phyloP scores from a whole-genome alignment of 2,329 filamentous ascomycete species.

The Epichloe hybrida region DNA sequence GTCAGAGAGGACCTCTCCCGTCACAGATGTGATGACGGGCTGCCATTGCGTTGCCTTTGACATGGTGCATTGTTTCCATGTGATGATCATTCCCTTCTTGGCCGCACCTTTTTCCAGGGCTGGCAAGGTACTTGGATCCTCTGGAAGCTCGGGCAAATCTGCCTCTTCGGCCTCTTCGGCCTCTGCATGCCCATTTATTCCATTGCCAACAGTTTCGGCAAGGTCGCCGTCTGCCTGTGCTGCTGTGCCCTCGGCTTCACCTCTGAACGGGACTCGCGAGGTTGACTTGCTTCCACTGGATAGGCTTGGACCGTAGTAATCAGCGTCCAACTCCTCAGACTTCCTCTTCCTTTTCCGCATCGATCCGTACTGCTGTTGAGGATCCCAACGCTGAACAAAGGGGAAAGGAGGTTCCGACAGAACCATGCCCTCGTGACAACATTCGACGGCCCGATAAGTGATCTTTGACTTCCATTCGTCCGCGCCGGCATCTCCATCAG shows the following conservation, averaged over 20 bases:
- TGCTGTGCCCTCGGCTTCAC: not conserved
- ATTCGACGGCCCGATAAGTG: constrained; percentile 68
- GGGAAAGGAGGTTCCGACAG: constrained; percentile 75
- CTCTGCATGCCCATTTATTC: not conserved
- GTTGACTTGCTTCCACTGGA: not conserved
- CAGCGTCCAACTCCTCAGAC: constrained; percentile 21
- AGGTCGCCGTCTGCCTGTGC: not conserved
- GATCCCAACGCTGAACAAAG: constrained; percentile 81
- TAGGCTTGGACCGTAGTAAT: constrained; percentile 18
- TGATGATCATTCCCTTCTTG: constrained; percentile 48
- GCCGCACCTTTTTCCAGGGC: constrained; percentile 33
- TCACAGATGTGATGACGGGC: constrained; percentile 49
- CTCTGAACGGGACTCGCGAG: constrained; percentile 4
- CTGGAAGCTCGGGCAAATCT: constrained; percentile 51
- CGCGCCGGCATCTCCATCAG: constrained; percentile 26
- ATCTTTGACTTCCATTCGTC: constrained; percentile 65
- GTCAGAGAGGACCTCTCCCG: constrained; percentile 49
- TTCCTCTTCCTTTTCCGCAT: constrained; percentile 37
- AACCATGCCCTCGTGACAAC: constrained; percentile 53
- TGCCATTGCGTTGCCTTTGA: constrained; percentile 52
- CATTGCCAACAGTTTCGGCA: not conserved
- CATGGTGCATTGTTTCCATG: constrained; percentile 52
- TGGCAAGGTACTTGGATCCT: constrained; percentile 40
- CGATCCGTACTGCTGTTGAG: constrained; percentile 42
- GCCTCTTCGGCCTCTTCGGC: constrained; percentile 23